Evolutionary conservation across 345 rosid species (phyloP).

Genomic region (Melaleuca alternifolia): DNA sequence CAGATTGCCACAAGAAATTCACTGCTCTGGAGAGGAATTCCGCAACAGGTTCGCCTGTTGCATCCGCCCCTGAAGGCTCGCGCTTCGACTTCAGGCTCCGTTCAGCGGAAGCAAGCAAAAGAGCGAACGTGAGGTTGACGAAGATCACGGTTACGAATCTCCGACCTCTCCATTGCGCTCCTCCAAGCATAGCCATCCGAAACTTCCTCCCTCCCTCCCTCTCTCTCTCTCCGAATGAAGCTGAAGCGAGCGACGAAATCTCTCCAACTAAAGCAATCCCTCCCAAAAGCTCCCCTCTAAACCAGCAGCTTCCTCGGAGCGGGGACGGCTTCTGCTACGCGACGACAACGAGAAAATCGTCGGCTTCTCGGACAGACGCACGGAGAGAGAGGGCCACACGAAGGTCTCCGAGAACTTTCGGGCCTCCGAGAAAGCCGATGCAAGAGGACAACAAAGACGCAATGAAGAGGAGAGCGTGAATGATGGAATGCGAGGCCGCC

Average conservation of each 20-base stretch:
- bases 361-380: neutral
- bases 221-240: neutral
- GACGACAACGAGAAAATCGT: neutral
- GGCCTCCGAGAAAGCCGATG: neutral
- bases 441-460: neutral
- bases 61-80: neutral
- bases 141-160: neutral
- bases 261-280: neutral
- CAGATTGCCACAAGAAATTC: conserved; percentile 15
- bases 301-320: neutral
- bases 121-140: neutral
- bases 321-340: neutral
- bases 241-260: neutral
- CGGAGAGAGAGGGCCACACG: neutral
- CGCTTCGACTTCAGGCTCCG: conserved; percentile 1
- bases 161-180: neutral
- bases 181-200: neutral
- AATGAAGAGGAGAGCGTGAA: neutral
- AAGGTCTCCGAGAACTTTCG: neutral
- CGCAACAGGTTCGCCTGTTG: neutral
- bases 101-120: conserved; percentile 13
- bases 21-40: conserved; percentile 3
- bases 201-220: neutral
- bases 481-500: neutral
- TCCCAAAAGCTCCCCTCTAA: neutral